These are phyloP conservation scores for Eutrema yunnanense DNA, from an alignment of 345 rosid genomes.

Conservation along the genomic window DNA sequence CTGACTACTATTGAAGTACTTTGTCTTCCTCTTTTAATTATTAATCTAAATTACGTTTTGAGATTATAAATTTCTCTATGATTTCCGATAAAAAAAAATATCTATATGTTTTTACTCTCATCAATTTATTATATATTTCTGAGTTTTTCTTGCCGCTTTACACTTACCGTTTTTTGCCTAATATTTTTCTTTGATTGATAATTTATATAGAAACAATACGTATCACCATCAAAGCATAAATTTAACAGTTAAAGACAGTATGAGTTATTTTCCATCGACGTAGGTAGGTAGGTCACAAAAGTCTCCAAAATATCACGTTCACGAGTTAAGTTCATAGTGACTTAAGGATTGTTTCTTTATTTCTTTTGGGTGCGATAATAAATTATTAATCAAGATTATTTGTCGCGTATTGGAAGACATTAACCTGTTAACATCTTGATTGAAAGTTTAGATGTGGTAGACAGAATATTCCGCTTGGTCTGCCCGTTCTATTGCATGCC, in stretches of 20 bases:
- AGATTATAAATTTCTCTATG: too few relatives aligned
- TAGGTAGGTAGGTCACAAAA: slow-evolving; percentile 2
- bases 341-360: neutral
- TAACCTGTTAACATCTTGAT: neutral
- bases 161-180: neutral
- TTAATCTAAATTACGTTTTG: too few relatives aligned
- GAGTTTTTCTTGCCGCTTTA: neutral
- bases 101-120: too few relatives aligned
- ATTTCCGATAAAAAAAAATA: too few relatives aligned
- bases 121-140: too few relatives aligned
- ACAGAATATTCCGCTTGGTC: slow-evolving; percentile 30
- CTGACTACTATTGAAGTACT: too few relatives aligned
- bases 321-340: neutral
- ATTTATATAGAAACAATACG: neutral
- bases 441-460: slow-evolving; percentile 17
- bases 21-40: too few relatives aligned
- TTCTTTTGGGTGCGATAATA: neutral
- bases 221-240: neutral
- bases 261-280: neutral
- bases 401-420: slow-evolving; percentile 9
- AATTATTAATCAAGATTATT: neutral
- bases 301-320: neutral
- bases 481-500: slow-evolving; percentile 9
- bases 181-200: neutral
- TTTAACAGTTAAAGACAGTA: neutral